phyloP scores from a whole-genome alignment of 2,329 filamentous ascomycete species.

The Emmonsiellopsis sp. region DNA sequence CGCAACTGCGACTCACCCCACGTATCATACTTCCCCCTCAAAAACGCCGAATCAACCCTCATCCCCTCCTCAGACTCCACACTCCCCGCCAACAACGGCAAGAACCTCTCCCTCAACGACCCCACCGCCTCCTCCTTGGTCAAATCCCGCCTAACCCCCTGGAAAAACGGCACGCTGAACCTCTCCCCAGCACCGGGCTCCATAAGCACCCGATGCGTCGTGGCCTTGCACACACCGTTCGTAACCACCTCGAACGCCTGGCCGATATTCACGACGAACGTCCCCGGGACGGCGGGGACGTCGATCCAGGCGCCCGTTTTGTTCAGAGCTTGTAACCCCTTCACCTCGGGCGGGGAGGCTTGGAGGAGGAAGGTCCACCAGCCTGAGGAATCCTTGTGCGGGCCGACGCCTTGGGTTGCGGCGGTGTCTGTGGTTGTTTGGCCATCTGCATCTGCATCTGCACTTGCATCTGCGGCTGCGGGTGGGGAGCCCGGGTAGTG shows the following conservation, averaged over 20 bases:
- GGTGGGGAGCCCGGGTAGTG: conserved; percentile 38
- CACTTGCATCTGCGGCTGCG: neutral
- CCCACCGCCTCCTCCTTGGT: conserved; percentile 36
- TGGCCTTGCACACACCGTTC: conserved; percentile 35
- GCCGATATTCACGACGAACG: conserved; percentile 37
- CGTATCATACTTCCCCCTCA: conserved; percentile 42
- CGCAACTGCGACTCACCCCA: conserved; percentile 48
- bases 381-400: conserved; percentile 54
- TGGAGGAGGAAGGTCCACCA: conserved; percentile 58
- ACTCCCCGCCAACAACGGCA: conserved; percentile 2
- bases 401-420: conserved; percentile 45
- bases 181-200: conserved; percentile 33
- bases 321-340: conserved; percentile 36
- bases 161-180: conserved; percentile 37
- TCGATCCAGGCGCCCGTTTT: conserved; percentile 34
- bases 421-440: too few species aligned
- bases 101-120: conserved; percentile 31
- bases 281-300: conserved; percentile 27
- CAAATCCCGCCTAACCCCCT: conserved; percentile 40
- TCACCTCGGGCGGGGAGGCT: conserved; percentile 42
- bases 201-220: conserved; percentile 33
- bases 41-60: conserved; percentile 41
- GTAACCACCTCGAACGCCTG: conserved; percentile 35
- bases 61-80: conserved; percentile 28
- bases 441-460: too few species aligned